phyloP scores from a whole-genome alignment of 2,329 filamentous ascomycete species.

The Verticillium nubilum region DNA sequence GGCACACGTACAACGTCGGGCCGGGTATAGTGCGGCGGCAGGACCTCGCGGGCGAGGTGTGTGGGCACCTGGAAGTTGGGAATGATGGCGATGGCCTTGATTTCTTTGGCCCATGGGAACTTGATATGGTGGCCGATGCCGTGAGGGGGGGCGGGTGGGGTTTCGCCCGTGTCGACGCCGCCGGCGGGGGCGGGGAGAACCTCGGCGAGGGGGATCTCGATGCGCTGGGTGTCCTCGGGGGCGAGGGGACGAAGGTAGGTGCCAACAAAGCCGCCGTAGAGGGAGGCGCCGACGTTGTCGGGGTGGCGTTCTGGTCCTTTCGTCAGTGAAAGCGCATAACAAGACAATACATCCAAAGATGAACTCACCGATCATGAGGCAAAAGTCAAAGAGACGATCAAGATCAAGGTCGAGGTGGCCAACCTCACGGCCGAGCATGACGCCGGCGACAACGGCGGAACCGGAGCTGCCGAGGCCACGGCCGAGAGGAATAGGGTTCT shows the following conservation, averaged over 20 bases:
- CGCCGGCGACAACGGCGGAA: slow-evolving; percentile 90
- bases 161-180: slow-evolving; percentile 81
- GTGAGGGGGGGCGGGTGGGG: slow-evolving; percentile 80
- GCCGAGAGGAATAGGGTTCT: slow-evolving; percentile 90
- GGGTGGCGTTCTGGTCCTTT: slow-evolving; percentile 66
- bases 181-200: slow-evolving; percentile 87
- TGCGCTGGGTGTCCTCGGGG: slow-evolving; percentile 81
- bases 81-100: slow-evolving; percentile 96
- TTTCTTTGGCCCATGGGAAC: slow-evolving; percentile 88
- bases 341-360: too few relatives aligned
- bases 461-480: slow-evolving; percentile 92
- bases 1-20: slow-evolving; percentile 67
- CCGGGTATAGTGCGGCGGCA: slow-evolving; percentile 74
- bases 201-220: slow-evolving; percentile 90
- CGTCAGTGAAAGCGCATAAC: background rate
- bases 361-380: slow-evolving; percentile 86
- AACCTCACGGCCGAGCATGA: slow-evolving; percentile 86
- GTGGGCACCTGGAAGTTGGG: slow-evolving; percentile 96
- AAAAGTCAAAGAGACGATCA: slow-evolving; percentile 87
- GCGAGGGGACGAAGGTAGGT: slow-evolving; percentile 92
- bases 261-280: slow-evolving; percentile 94
- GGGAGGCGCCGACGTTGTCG: slow-evolving; percentile 89
- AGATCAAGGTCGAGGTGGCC: slow-evolving; percentile 61
- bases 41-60: slow-evolving; percentile 78
- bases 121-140: slow-evolving; percentile 96